Base-by-base conservation (phyloP, 352 stramenopile genomes). In the Phytophthora meadii region DNA sequence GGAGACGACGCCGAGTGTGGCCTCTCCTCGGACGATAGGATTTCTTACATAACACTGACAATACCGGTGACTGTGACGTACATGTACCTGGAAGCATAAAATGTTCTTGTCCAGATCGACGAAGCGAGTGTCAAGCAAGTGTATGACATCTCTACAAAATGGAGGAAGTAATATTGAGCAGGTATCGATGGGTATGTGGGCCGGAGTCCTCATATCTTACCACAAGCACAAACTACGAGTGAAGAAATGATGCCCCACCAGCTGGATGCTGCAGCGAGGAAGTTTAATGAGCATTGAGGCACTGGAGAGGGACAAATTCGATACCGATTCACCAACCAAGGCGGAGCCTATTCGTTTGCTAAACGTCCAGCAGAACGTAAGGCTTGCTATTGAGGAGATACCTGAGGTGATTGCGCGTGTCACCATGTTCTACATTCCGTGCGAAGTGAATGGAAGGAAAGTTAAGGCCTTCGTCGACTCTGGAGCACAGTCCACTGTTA, bases 71-170 rank as follows among this genome's bases (percentile, higher is more conserved):
- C 27, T 30, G 27, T 30, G 0, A 74, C 72, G 45, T 82, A 95
- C 87, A 61, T 94, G 83, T 44, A 97, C 92, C 17, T 89, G 82
- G 11, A 98, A 74, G 37, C 88, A 82, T 14, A 99, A 75, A 4
- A 90, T 82, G 65, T 97, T 97, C 48, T 94, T 91, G 24, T 87
- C 71, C 22, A 99, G 87, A 78, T 99, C 96, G 64, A 99, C 19
- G 19, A 19, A 19, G 19, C 19, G 55, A n/a, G 46, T 27, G 48
- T 37, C 44, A 34, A 77, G 19, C 41, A 72, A 57, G 10, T 48
- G 32, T 36, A 36, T 25, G n/a, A 19, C 42, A 12, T 36, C 51
- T 10, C n/a, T 50, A 37, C 28, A 52, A 6, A 39, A 58, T 12
- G n/a, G 44, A 45, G 25, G 54, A 25, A 40, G 3, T 36, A 56